A percentile compares a stretch with the other conserved stretches of the same genome.
phyloP scores from a whole-genome alignment of 768 basidiomycete species.

The Naganishia kalamii region DNA sequence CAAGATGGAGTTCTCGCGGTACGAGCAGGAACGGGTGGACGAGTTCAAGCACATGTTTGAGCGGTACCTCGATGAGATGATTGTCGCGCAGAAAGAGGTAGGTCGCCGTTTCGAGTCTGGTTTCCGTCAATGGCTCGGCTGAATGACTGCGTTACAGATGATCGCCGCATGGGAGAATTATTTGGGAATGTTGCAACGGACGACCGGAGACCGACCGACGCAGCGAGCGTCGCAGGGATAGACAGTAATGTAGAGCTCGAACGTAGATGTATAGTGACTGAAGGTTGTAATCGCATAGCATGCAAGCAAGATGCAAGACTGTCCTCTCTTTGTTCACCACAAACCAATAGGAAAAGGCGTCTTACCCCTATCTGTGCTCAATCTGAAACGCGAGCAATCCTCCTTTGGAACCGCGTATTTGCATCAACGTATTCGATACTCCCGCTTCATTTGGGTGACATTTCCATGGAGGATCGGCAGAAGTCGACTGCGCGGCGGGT shows the following conservation, averaged over 20 bases:
- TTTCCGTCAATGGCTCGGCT: no score
- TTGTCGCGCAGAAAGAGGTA: slow-evolving; percentile 72
- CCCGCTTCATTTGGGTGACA: not conserved
- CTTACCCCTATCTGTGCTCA: no score
- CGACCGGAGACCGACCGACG: slow-evolving; percentile 1
- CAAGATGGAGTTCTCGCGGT: slow-evolving; percentile 80
- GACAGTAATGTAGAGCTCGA: not conserved
- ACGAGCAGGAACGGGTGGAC: slow-evolving; percentile 86
- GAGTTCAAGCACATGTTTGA: slow-evolving; percentile 84
- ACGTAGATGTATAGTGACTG: not conserved
- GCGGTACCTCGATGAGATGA: slow-evolving; percentile 79
- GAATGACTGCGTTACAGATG: slow-evolving; percentile 50
- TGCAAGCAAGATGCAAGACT: no score
- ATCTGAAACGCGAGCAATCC: not conserved
- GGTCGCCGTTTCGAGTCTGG: not conserved
- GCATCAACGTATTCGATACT: not conserved
- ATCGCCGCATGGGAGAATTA: slow-evolving; percentile 61
- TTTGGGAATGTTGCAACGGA: not conserved
- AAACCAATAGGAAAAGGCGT: no score
- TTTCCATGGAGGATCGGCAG: not conserved
- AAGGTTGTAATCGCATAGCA: not conserved
- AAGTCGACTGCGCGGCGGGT: not conserved
- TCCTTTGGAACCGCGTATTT: not conserved
- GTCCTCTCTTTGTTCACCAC: no score
- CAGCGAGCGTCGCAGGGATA: not conserved